Base-by-base conservation (phyloP, 768 basidiomycete genomes). In the Crassisporium funariophilum region DNA sequence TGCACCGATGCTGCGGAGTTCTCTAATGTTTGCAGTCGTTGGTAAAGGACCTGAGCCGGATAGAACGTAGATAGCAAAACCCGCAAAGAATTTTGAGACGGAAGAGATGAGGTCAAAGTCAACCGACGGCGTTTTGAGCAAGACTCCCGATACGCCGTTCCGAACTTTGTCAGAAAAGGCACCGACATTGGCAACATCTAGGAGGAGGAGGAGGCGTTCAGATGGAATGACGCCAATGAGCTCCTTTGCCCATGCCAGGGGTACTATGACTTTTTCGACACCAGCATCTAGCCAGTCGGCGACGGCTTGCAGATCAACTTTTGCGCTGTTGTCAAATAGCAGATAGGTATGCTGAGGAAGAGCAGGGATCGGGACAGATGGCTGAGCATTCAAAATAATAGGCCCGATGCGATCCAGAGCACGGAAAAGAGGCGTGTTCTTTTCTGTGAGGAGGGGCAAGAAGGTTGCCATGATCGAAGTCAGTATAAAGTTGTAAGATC, bases 101-200 rank as follows among this genome's bases (percentile, higher is more conserved):
- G 91, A 88, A 12, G 83, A 74, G 42, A 94, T 81, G 50, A 91
- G 76, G 58, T 93, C 88, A 23, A 84, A 61, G 63, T 91, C 88
- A 42, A 87, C 73, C 3, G 81, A 74, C 5, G 80, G 74, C 2
- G 86, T 83, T 64, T 90, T 91, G 60, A 92, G 79, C 34, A 93
- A 73, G 4, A 93, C 84, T 41, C 88, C 90, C 22, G 88, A 86
- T 43, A 90, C 82, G 13, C 81, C 82, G 55, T 74, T 82, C 21
- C 86, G 81, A 41, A 88, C 74, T 52, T 76, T 84, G 63, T 91
- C 86, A 4, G 87, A 81, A 25, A 92, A 82, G 13, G 88, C 83
- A 54, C 79, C 86, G 52, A 82, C 81, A 53, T 82, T 86, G 46
- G 74, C 81, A 22, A 83, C 83, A 53, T 89, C 88, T 47, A 95